Conservation (phyloP, 176 grass and related monocot genomes). For the Lolium rigidum region DNA sequence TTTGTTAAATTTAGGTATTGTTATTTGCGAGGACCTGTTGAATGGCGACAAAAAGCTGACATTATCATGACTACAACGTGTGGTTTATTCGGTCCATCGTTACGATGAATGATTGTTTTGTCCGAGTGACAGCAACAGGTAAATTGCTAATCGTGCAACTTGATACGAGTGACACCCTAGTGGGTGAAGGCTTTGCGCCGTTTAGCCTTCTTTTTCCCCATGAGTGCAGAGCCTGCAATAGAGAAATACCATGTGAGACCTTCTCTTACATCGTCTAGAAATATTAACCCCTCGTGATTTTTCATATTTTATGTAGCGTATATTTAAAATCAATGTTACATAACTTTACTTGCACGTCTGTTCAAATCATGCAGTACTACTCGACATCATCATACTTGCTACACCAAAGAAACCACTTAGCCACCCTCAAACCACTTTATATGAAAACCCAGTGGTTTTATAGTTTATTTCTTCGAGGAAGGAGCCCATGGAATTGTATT, state of each 20-base stretch:
- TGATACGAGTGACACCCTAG: neutral
- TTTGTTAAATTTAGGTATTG: neutral
- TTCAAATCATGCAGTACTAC: neutral
- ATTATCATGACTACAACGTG: neutral
- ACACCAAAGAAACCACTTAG: neutral
- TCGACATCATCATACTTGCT: neutral
- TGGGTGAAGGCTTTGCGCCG: too few species aligned
- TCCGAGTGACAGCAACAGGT: neutral
- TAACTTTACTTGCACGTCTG: neutral
- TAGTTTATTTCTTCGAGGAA: too few species aligned
- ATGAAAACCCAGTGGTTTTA: too few species aligned
- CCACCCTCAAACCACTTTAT: neutral
- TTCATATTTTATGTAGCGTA: neutral
- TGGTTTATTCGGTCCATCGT: neutral
- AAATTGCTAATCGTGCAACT: neutral
- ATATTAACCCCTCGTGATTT: too few species aligned
- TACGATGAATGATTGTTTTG: fast-evolving
- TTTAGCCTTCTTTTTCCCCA: neutral
- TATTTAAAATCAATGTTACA: neutral
- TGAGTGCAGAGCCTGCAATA: neutral
- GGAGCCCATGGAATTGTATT: too few species aligned
- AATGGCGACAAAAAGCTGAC: too few species aligned
- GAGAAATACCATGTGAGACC: neutral
- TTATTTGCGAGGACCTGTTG: fast-evolving
- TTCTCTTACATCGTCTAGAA: neutral